A percentile compares a stretch with the other conserved stretches of the same genome.
These are phyloP conservation scores for Macadamia integrifolia DNA, from an alignment of 164 flowering plant species.

Conservation along the genomic window DNA sequence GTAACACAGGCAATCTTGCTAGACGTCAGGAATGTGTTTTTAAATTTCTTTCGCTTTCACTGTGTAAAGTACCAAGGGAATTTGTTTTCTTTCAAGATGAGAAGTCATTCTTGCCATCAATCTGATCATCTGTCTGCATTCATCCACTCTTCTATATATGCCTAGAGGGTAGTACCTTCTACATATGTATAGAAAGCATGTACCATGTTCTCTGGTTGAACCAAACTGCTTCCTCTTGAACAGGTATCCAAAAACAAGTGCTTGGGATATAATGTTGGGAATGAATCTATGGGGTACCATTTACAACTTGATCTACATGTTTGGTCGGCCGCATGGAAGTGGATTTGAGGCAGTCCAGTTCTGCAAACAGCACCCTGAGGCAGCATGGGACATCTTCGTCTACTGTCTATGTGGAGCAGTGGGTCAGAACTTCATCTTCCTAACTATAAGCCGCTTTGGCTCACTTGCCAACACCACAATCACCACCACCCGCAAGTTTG, in stretches of 20 bases:
- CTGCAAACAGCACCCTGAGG: conserved; percentile 92
- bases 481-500: conserved; percentile 96
- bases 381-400: conserved; percentile 90
- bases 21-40: too few relatives aligned
- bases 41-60: too few relatives aligned
- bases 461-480: conserved; percentile 96
- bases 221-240: conserved; percentile 4
- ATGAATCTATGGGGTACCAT: conserved; percentile 99
- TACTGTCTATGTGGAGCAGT: conserved; percentile 95
- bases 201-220: background rate
- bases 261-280: conserved; percentile 98
- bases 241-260: conserved; percentile 96
- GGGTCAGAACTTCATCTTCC: conserved; percentile 96
- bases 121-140: background rate
- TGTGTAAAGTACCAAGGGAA: too few relatives aligned
- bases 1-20: too few relatives aligned
- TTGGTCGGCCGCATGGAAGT: conserved; percentile 71
- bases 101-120: too few relatives aligned
- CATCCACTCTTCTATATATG: background rate
- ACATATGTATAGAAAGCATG: background rate
- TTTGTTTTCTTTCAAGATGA: too few relatives aligned
- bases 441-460: conserved; percentile 91
- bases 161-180: background rate
- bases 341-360: conserved; percentile 79
- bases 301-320: conserved; percentile 90